These are phyloP conservation scores for Paramecium pentaurelia DNA, from an alignment of 73 alveolate genomes.

Conservation along the genomic window DNA sequence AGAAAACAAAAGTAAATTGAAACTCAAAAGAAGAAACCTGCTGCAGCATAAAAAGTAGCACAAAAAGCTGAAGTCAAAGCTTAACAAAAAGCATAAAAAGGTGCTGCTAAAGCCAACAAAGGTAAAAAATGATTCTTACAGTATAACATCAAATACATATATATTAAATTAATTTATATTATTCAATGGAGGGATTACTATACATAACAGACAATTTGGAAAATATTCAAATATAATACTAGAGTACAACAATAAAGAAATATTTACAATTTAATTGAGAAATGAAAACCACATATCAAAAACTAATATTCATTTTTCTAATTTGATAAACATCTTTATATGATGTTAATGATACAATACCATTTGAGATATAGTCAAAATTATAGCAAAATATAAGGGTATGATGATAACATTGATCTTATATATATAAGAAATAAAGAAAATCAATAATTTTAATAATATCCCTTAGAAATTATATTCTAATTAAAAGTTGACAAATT, in stretches of 20 bases:
- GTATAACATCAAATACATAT: background rate
- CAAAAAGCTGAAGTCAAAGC: slow-evolving; percentile 34
- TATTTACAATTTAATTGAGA: background rate
- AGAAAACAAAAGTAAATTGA: slow-evolving; percentile 67
- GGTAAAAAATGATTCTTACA: slow-evolving; percentile 20
- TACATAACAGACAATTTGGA: background rate
- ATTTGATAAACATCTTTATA: too few species aligned
- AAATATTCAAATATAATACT: too few species aligned
- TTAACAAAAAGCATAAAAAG: background rate
- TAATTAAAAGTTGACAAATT: too few species aligned
- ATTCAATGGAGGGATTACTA: background rate
- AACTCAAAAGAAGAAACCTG: slow-evolving; percentile 11
- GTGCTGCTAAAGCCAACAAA: slow-evolving; percentile 34
- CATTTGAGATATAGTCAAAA: too few species aligned
- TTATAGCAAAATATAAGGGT: too few species aligned
- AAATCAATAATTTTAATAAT: too few species aligned
- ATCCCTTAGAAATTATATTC: too few species aligned
- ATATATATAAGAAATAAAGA: too few species aligned
- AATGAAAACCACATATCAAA: background rate
- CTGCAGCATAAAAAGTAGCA: slow-evolving; percentile 29
- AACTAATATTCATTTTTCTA: too few species aligned
- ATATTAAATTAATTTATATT: background rate
- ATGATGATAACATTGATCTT: too few species aligned
- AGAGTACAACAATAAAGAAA: background rate
- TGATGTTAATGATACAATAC: too few species aligned